Evolutionary conservation across 176 grass and related monocot genomes (phyloP).

Genomic region (Melocanna baccifera): DNA sequence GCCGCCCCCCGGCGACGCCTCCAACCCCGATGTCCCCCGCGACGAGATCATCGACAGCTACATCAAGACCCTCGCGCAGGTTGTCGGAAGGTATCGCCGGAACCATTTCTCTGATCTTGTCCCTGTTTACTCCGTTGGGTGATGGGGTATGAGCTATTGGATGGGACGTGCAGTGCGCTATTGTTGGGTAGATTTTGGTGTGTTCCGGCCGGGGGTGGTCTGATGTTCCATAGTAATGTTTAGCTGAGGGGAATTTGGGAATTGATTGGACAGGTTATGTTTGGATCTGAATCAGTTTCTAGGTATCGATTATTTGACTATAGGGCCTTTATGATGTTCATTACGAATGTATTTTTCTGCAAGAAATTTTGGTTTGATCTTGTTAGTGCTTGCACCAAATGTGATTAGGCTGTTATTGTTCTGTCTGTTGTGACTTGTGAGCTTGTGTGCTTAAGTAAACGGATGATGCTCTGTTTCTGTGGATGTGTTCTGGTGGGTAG

Average conservation of each 20-base stretch:
- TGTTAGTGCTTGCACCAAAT: neutral
- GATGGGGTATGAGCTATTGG: neutral
- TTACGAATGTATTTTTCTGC: neutral
- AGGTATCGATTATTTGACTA: neutral
- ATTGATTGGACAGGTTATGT: neutral
- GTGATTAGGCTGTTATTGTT: neutral
- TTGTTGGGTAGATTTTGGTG: neutral
- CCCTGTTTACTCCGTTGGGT: neutral
- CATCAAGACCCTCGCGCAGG: slow-evolving; percentile 75
- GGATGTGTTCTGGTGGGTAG: neutral
- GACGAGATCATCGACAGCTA: slow-evolving; percentile 88
- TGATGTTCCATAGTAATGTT: neutral
- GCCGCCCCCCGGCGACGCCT: slow-evolving; percentile 45
- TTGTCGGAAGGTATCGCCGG: slow-evolving; percentile 60
- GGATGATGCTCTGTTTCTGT: neutral
- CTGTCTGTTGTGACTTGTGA: neutral
- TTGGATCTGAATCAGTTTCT: slow-evolving; percentile 19
- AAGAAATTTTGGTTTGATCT: neutral
- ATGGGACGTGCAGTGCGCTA: neutral
- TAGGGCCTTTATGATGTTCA: neutral
- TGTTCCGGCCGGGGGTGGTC: neutral
- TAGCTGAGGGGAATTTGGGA: neutral
- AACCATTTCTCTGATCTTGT: neutral
- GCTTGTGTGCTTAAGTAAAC: neutral
- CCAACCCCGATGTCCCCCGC: slow-evolving; percentile 46